Evolutionary conservation across 768 basidiomycete genomes (phyloP).

Genomic region (Leccinum imitatum): DNA sequence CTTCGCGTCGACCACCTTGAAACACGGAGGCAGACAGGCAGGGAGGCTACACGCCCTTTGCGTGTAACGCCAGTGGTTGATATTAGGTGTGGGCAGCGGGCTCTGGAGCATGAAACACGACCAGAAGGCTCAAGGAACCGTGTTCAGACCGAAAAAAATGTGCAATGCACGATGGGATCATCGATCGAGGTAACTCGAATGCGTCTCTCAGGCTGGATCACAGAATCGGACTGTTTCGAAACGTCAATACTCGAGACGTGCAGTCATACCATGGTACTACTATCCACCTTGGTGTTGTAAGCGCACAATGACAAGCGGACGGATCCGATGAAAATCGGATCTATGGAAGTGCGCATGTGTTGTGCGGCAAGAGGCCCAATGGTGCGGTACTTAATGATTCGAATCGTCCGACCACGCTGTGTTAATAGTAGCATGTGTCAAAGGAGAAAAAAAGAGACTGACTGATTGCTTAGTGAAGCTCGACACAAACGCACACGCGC

Average conservation of each 20-base stretch:
- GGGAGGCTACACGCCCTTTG: neutral
- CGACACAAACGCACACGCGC: neutral
- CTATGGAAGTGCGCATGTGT: neutral
- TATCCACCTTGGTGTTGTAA: neutral
- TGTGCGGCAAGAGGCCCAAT: neutral
- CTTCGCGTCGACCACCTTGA: neutral
- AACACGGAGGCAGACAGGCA: neutral
- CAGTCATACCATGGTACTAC: neutral
- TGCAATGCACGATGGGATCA: neutral
- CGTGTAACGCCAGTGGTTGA: neutral
- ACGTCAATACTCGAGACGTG: neutral
- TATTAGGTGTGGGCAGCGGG: neutral
- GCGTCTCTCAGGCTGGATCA: conserved; percentile 1
- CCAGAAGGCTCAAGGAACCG: neutral
- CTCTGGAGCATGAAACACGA: conserved; percentile 1
- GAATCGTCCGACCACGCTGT: neutral
- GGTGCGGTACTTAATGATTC: neutral
- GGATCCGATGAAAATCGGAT: conserved; percentile 1
- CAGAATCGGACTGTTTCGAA: neutral
- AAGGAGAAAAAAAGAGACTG: neutral
- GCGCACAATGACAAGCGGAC: neutral
- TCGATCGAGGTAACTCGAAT: neutral
- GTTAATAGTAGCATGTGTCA: neutral
- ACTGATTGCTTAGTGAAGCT: neutral
- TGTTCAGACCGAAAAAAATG: neutral